Evolutionary conservation across 108 stramenopile species (phyloP).

Genomic region (Phaeodactylum tricornutum): DNA sequence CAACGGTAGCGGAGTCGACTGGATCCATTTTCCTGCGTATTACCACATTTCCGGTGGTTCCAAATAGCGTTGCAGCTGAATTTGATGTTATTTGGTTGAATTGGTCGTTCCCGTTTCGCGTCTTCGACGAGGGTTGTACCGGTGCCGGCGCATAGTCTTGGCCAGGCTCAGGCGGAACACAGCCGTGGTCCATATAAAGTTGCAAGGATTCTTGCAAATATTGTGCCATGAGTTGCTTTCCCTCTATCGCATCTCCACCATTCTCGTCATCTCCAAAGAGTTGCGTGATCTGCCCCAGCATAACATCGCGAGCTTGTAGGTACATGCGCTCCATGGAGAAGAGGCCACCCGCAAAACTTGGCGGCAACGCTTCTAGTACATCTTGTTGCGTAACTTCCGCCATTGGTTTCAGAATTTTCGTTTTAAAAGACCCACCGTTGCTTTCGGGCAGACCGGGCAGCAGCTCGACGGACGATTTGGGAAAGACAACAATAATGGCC

Average conservation of each 20-base stretch:
- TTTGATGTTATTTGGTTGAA: background rate
- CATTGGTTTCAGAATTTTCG: constrained; percentile 79
- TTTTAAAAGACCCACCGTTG: constrained; percentile 60
- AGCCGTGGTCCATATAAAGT: constrained; percentile 55
- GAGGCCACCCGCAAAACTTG: constrained; percentile 62
- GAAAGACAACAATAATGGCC: constrained; percentile 75
- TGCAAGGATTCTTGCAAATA: constrained; percentile 61
- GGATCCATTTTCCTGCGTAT: constrained; percentile 26
- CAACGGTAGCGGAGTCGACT: constrained; percentile 9
- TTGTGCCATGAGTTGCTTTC: constrained; percentile 42
- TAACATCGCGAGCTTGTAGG: constrained; percentile 59
- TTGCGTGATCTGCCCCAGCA: constrained; percentile 76
- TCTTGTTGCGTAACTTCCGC: constrained; percentile 71
- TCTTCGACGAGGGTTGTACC: background rate
- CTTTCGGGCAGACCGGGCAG: constrained; percentile 4
- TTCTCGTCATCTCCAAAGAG: constrained; percentile 37
- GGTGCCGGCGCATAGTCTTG: constrained; percentile 1
- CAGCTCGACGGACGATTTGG: background rate
- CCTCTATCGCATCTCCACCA: constrained; percentile 14
- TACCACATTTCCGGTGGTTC: constrained; percentile 35
- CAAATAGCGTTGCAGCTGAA: background rate
- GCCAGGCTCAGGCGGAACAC: constrained; percentile 52
- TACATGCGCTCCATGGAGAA: constrained; percentile 49
- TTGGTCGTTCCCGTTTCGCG: background rate
- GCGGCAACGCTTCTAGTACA: constrained; percentile 74